Conservation (phyloP, 352 stramenopile species). For the Globisporangium nunn region DNA sequence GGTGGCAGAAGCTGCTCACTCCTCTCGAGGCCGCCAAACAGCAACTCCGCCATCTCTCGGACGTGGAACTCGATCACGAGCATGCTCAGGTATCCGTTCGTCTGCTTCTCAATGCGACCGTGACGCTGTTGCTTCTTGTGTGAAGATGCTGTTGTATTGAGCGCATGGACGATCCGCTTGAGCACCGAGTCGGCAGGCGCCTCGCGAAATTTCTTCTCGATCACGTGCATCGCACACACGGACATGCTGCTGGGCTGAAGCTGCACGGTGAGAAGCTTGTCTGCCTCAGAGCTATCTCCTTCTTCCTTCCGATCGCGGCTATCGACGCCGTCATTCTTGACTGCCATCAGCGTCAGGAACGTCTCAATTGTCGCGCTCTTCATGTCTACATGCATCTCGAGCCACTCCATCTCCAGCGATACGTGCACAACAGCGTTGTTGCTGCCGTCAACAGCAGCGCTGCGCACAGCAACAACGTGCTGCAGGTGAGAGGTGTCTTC, state of each 20-base stretch:
- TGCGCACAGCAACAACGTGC: constrained; percentile 5
- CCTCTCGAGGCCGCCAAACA: constrained; percentile 13
- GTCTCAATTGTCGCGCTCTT: constrained; percentile 71
- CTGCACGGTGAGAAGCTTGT: constrained; percentile 11
- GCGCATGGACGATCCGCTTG: constrained; percentile 28
- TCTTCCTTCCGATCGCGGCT: not conserved
- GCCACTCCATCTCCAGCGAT: constrained; percentile 47
- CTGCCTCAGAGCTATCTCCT: not conserved
- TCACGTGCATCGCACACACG: constrained; percentile 42
- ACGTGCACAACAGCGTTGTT: constrained; percentile 11
- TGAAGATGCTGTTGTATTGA: not conserved
- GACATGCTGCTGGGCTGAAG: constrained; percentile 45
- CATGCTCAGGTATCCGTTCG: constrained; percentile 58
- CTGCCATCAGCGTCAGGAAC: constrained; percentile 57
- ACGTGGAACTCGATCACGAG: constrained; percentile 52
- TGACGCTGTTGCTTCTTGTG: constrained; percentile 11
- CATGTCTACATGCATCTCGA: constrained; percentile 62
- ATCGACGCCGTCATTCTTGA: constrained; percentile 22
- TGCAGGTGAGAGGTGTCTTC: not conserved
- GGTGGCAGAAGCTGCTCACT: constrained; percentile 9
- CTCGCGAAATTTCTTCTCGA: constrained; percentile 41
- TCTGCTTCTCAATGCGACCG: constrained; percentile 21
- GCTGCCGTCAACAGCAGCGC: not conserved
- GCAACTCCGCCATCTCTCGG: constrained; percentile 30
- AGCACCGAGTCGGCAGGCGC: constrained; percentile 23